These are phyloP conservation scores for Psilocybe cyanescens DNA, from an alignment of 768 basidiomycete species.

Conservation along the genomic window DNA sequence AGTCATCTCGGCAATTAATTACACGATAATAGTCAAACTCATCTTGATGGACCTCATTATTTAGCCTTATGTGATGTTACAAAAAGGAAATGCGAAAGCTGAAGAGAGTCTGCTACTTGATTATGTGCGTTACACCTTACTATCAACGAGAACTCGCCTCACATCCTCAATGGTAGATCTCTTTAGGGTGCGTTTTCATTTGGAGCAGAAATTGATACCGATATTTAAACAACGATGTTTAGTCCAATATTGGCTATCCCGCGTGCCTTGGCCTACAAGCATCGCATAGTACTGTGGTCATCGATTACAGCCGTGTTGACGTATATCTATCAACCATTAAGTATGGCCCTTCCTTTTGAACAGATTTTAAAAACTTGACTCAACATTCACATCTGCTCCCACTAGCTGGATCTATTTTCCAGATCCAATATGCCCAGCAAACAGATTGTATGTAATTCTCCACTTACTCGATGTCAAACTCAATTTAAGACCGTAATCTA, in stretches of 20 bases:
- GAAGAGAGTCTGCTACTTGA: conserved; percentile 67
- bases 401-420: conserved; percentile 46
- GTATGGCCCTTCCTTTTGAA: conserved; percentile 34
- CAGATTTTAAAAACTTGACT: not conserved
- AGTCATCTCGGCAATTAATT: conserved; percentile 10
- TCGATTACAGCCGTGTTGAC: conserved; percentile 48
- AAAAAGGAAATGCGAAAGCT: conserved; percentile 54
- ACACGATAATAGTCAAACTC: not conserved
- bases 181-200: conserved; percentile 38
- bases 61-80: conserved; percentile 66
- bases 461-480: not conserved
- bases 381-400: conserved; percentile 11
- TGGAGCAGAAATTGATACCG: not conserved
- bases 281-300: conserved; percentile 59
- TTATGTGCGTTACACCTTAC: conserved; percentile 49
- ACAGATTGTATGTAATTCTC: conserved; percentile 22
- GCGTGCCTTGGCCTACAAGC: conserved; percentile 51
- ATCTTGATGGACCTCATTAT: too few relatives aligned
- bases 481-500: conserved; percentile 18
- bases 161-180: conserved; percentile 34
- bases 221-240: conserved; percentile 9
- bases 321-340: conserved; percentile 60
- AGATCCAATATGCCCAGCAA: conserved; percentile 33
- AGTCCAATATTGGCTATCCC: conserved; percentile 51
- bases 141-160: not conserved